phyloP scores from a whole-genome alignment of 2,329 filamentous ascomycete genomes.

The Lachnellula cervina region DNA sequence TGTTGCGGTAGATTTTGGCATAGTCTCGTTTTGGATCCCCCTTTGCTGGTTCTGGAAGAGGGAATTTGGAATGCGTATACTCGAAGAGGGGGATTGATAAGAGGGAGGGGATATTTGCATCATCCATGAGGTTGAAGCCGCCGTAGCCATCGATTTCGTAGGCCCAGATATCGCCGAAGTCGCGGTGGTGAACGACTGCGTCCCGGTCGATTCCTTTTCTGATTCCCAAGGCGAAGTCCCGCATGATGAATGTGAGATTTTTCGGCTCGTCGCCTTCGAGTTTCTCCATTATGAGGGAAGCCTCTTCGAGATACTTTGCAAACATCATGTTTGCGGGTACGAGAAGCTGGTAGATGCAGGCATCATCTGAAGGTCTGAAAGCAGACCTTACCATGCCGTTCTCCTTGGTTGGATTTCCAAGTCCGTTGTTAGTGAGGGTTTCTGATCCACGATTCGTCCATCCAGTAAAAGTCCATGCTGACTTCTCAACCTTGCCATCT shows the following conservation, averaged over 20 bases:
- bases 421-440: conserved; percentile 70
- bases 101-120: conserved; percentile 66
- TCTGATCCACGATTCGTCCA: conserved; percentile 71
- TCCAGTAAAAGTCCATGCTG: conserved; percentile 73
- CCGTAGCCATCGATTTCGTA: conserved; percentile 70
- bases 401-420: conserved; percentile 70
- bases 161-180: conserved; percentile 66
- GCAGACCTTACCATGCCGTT: conserved; percentile 82
- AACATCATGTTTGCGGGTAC: conserved; percentile 89
- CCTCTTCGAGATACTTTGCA: conserved; percentile 53
- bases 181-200: conserved; percentile 60
- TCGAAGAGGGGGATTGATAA: conserved; percentile 60
- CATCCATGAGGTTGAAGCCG: conserved; percentile 58
- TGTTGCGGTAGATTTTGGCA: conserved; percentile 69
- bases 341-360: conserved; percentile 74
- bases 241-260: conserved; percentile 52
- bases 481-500: conserved; percentile 49
- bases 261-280: conserved; percentile 39
- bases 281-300: conserved; percentile 47
- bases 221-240: conserved; percentile 56
- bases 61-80: conserved; percentile 36
- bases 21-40: conserved; percentile 38
- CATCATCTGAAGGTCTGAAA: conserved; percentile 87
- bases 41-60: conserved; percentile 15
- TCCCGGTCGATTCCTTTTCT: conserved; percentile 63